Conservation (phyloP, 2,329 filamentous ascomycete species). For the Blastomyces percursus region DNA sequence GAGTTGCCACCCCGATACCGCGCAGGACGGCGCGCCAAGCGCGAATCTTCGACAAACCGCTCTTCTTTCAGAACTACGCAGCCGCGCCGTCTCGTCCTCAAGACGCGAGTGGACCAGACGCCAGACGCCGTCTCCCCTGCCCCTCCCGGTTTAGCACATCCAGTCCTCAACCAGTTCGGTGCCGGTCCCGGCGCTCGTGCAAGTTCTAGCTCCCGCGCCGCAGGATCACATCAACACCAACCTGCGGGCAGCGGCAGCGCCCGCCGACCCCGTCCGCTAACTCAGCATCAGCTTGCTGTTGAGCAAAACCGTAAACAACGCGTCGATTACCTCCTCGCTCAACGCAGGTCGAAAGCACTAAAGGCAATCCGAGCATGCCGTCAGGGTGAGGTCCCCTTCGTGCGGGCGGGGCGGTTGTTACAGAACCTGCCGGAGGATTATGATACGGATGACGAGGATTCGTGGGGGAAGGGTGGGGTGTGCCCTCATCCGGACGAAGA, state of each 20-base stretch:
- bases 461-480: conserved; percentile 35
- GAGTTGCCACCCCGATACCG: neutral
- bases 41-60: conserved; percentile 28
- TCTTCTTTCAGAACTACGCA: conserved; percentile 24
- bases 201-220: neutral
- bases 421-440: conserved; percentile 35
- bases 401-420: conserved; percentile 33
- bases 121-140: conserved; percentile 34
- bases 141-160: conserved; percentile 33
- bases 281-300: conserved; percentile 40
- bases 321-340: conserved; percentile 37
- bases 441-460: conserved; percentile 37
- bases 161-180: conserved; percentile 33
- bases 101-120: conserved; percentile 35
- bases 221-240: conserved; percentile 5
- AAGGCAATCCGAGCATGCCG: conserved; percentile 29
- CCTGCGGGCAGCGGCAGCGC: conserved; percentile 15
- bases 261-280: conserved; percentile 38
- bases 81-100: conserved; percentile 30
- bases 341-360: conserved; percentile 31
- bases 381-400: conserved; percentile 30
- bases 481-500: conserved; percentile 32
- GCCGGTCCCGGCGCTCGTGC: conserved; percentile 14
- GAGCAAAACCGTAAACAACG: conserved; percentile 40
- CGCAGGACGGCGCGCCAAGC: conserved; percentile 20